Percentiles rank a stretch among this genome's conserved stretches.
Conservation (phyloP, 2,329 filamentous ascomycete genomes). For the Aspergillus spinulosporus region DNA sequence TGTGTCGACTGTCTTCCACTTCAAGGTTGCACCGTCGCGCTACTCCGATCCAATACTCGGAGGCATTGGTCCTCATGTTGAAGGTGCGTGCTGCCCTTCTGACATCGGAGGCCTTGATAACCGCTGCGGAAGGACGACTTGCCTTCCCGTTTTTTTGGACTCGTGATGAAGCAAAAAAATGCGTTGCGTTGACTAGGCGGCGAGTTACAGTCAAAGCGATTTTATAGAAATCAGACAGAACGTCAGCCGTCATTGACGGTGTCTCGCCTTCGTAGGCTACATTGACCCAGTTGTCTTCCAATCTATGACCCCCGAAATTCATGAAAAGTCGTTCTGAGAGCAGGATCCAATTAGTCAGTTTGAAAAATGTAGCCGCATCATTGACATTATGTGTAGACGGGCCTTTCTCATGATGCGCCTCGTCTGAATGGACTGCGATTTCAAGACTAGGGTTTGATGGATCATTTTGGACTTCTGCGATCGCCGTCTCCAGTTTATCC, state of each 20-base stretch:
- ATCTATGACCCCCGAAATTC: slow-evolving; percentile 60
- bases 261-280: slow-evolving; percentile 54
- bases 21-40: slow-evolving; percentile 55
- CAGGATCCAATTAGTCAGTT: slow-evolving; percentile 60
- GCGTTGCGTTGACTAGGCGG: slow-evolving; percentile 66
- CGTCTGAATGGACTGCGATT: not conserved
- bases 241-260: slow-evolving; percentile 72
- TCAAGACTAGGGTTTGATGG: slow-evolving; percentile 20
- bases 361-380: slow-evolving; percentile 59
- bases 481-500: slow-evolving; percentile 29
- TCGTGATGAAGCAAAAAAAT: slow-evolving; percentile 71
- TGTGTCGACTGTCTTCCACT: slow-evolving; percentile 46
- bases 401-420: slow-evolving; percentile 31
- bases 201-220: slow-evolving; percentile 68
- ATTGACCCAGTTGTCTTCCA: slow-evolving; percentile 67
- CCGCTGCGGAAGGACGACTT: slow-evolving; percentile 31
- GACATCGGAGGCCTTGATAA: slow-evolving; percentile 53
- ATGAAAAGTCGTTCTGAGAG: slow-evolving; percentile 72
- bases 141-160: slow-evolving; percentile 53
- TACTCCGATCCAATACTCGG: slow-evolving; percentile 54
- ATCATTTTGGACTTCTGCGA: slow-evolving; percentile 15
- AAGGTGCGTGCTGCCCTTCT: slow-evolving; percentile 56
- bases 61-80: slow-evolving; percentile 48
- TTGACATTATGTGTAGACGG: slow-evolving; percentile 33
- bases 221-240: slow-evolving; percentile 73